A percentile compares a stretch with the other conserved stretches of the same genome.
These are phyloP conservation scores for Candida buenavistaensis DNA, from an alignment of 1,139 yeast species.

Conservation along the genomic window DNA sequence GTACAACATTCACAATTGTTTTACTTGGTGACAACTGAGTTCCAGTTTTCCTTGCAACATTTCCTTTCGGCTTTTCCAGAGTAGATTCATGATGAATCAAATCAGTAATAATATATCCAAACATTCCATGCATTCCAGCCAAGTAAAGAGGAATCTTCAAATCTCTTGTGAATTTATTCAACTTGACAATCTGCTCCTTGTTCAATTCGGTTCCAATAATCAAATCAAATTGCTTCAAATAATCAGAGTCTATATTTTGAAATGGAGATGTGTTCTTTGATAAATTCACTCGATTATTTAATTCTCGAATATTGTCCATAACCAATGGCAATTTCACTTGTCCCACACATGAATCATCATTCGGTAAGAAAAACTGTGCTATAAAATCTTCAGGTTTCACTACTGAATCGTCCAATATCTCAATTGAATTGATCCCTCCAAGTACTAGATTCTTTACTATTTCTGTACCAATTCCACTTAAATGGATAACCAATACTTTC, in stretches of 20 bases:
- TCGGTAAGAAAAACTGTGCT: slow-evolving; percentile 75
- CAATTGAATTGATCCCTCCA: slow-evolving; percentile 83
- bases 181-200: slow-evolving; percentile 36
- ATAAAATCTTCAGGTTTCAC: slow-evolving; percentile 67
- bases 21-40: slow-evolving; percentile 53
- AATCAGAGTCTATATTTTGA: slow-evolving; percentile 32
- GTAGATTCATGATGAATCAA: slow-evolving; percentile 61
- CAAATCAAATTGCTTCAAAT: slow-evolving; percentile 63
- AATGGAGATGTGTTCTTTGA: slow-evolving; percentile 35
- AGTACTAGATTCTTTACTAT: slow-evolving; percentile 80
- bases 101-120: slow-evolving; percentile 81
- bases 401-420: slow-evolving; percentile 59
- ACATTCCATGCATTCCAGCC: slow-evolving; percentile 74
- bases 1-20: slow-evolving; percentile 49
- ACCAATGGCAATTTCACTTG: slow-evolving; percentile 55
- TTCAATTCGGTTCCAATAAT: slow-evolving; percentile 72
- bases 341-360: slow-evolving; percentile 44
- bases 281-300: slow-evolving; percentile 75
- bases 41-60: slow-evolving; percentile 43
- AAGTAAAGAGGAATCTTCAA: slow-evolving; percentile 66
- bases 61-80: slow-evolving; percentile 45
- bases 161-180: slow-evolving; percentile 57
- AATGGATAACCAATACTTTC: slow-evolving; percentile 61
- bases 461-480: slow-evolving; percentile 78
- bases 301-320: slow-evolving; percentile 55